A percentile compares a stretch with the other conserved stretches of the same genome.
Evolutionary conservation across 164 flowering plant genomes (phyloP).

Genomic region (Cinnamomum micranthum): DNA sequence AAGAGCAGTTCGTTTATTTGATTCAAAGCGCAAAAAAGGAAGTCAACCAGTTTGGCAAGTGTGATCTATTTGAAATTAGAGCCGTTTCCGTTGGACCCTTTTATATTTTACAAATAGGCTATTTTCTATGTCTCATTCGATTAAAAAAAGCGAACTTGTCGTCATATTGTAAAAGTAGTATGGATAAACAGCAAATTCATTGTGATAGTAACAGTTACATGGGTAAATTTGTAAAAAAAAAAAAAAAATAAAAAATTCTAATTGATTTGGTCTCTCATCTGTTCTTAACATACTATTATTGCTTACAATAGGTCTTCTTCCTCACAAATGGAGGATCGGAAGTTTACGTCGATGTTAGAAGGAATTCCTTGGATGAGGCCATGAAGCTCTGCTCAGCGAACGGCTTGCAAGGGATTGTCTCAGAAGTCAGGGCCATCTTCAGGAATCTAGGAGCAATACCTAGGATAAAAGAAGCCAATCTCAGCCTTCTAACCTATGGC

Average conservation of each 20-base stretch:
- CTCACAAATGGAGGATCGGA: slow-evolving; percentile 84
- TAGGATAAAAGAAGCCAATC: slow-evolving; percentile 67
- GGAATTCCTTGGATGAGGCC: slow-evolving; percentile 88
- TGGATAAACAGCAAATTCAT: no score
- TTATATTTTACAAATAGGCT: no score
- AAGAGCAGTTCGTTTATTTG: no score
- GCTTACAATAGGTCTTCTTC: slow-evolving; percentile 59
- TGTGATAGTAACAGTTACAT: no score
- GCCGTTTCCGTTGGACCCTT: no score
- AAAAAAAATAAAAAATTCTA: neutral
- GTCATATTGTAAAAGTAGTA: no score
- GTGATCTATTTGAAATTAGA: no score
- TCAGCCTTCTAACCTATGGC: slow-evolving; percentile 77
- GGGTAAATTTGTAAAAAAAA: neutral
- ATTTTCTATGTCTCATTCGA: no score
- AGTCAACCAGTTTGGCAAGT: no score
- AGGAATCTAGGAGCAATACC: slow-evolving; percentile 66
- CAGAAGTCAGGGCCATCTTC: slow-evolving; percentile 52
- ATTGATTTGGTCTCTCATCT: neutral
- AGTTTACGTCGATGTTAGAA: slow-evolving; percentile 63
- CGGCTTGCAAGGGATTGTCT: slow-evolving; percentile 83
- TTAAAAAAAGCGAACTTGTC: no score
- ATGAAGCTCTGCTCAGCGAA: slow-evolving; percentile 58
- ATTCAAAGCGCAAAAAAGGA: no score
- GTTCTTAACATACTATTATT: neutral